Evolutionary conservation across 371 early-diverging fungal genomes (phyloP).

Genomic region (Encephalitozoon cuniculi): DNA sequence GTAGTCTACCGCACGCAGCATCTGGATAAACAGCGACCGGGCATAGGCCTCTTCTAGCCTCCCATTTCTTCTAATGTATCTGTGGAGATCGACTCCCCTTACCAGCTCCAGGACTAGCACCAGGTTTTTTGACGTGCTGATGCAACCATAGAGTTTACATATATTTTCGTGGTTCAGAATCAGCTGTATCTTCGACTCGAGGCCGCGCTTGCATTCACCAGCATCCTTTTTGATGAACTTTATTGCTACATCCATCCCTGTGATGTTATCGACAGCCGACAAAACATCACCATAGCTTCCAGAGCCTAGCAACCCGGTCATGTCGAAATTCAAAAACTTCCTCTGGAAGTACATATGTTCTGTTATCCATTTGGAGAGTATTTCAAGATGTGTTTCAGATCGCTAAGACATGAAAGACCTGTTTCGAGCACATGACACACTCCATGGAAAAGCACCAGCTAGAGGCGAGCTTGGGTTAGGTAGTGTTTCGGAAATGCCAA

Average conservation of each 20-base stretch:
- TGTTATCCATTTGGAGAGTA: not conserved
- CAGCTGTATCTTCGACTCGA: not conserved
- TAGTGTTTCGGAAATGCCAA: not conserved
- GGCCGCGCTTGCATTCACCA: not conserved
- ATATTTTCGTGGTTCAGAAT: not conserved
- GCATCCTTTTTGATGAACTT: not conserved
- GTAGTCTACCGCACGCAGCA: conserved; percentile 26
- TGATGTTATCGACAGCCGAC: not conserved
- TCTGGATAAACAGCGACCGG: not conserved
- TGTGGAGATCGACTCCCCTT: not conserved
- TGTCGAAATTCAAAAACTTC: not conserved
- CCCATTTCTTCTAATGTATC: not conserved
- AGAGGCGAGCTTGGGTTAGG: too few species aligned
- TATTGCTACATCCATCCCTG: not conserved
- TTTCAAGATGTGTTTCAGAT: not conserved
- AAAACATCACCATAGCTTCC: conserved; percentile 3
- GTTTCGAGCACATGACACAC: not conserved
- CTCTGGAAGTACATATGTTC: not conserved
- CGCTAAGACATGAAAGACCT: not conserved
- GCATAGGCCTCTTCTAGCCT: not conserved
- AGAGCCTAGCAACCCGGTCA: not conserved
- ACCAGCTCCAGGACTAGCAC: not conserved
- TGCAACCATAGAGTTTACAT: not conserved
- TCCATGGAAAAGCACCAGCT: not conserved
- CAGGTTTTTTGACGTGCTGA: not conserved